Percentiles rank a stretch among this genome's conserved stretches.
These are phyloP conservation scores for Asterochloris sp. DNA, from an alignment of 139 green algal species.

Conservation along the genomic window DNA sequence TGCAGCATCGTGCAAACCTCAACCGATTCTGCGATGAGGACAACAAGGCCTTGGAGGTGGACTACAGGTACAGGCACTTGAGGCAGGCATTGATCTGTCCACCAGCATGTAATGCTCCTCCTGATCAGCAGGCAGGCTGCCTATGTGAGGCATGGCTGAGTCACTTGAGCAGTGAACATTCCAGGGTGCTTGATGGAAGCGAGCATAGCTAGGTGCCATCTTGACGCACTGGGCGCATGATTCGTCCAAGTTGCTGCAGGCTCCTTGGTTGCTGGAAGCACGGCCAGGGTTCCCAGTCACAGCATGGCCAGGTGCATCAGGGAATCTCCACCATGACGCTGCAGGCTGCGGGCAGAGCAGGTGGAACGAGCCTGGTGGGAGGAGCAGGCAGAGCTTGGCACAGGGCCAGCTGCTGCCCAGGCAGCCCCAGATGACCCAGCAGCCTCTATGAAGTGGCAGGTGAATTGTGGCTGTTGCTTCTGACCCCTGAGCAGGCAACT, in stretches of 20 bases:
- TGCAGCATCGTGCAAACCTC: slow-evolving; percentile 39
- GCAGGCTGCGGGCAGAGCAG: slow-evolving; percentile 30
- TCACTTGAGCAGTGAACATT: too few relatives aligned
- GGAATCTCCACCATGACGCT: neutral
- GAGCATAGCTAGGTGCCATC: neutral
- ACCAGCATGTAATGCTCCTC: too few relatives aligned
- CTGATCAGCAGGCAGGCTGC: too few relatives aligned
- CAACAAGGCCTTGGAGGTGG: slow-evolving; percentile 26
- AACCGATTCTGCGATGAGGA: slow-evolving; percentile 41
- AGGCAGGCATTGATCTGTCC: neutral
- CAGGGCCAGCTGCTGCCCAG: neutral
- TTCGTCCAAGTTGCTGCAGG: neutral
- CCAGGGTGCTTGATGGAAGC: neutral
- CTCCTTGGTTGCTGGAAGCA: too few relatives aligned
- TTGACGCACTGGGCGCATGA: neutral
- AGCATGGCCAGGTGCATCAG: neutral
- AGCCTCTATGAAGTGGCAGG: slow-evolving; percentile 23
- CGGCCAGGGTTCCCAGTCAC: too few relatives aligned
- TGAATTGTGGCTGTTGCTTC: neutral
- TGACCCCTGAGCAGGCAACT: neutral
- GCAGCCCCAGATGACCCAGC: slow-evolving; percentile 9
- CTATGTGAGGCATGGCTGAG: too few relatives aligned
- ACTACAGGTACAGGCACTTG: slow-evolving; percentile 20
- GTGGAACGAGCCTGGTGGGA: slow-evolving; percentile 54
- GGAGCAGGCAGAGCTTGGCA: slow-evolving; percentile 37